Evolutionary conservation across 1,139 yeast species (phyloP), one percentile per base, ranked within the genome.

Genomic region (Lodderomyces pseudojiufengensis): DNA sequence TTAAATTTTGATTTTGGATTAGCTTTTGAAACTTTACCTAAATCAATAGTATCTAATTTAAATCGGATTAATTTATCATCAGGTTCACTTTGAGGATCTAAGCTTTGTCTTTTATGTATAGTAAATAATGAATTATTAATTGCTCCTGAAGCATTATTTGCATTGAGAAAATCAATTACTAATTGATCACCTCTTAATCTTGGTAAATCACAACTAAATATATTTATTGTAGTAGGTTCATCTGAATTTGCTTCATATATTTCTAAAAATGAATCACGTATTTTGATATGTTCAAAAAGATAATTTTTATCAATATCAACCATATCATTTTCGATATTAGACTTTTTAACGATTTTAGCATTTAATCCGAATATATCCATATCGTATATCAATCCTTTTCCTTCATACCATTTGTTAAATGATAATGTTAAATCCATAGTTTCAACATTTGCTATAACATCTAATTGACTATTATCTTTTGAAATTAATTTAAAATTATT

Each of bases 111-210:
- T 41, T 81, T 81, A 48, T 83, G 92, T 15, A 84, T 71, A 2
- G 87, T 81, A 58, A 83, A 83, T 62, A 84, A 65, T 0, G 92
- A 77, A 40, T 82, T 82, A 49, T 83, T 82, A 10, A 83, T 67
- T 1, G 88, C 76, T 1, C 94, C 94, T 12, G 83, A 78, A 21
- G 81, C 80, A 37, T 80, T 78, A 40, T 70, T 70, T 11, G 88
- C 85, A 52, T 79, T 79, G 59, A 84, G 73, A 39, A 83, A 70
- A 55, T 83, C 92, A 39, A 80, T 61, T 35, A 80, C 61, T 27
- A 80, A 50, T 60, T 83, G 70, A 38, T 73, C 69, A 12, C 80
- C 73, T 31, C 86, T 65, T 27, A 84, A 54, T 43, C 68, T 73
- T 5, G 84, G 80, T 40, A 83, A 54, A 38, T 79, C 84, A 54